These are phyloP conservation scores for Cercophora sp. DNA, from an alignment of 495 filamentous ascomycete genomes.

Conservation along the genomic window DNA sequence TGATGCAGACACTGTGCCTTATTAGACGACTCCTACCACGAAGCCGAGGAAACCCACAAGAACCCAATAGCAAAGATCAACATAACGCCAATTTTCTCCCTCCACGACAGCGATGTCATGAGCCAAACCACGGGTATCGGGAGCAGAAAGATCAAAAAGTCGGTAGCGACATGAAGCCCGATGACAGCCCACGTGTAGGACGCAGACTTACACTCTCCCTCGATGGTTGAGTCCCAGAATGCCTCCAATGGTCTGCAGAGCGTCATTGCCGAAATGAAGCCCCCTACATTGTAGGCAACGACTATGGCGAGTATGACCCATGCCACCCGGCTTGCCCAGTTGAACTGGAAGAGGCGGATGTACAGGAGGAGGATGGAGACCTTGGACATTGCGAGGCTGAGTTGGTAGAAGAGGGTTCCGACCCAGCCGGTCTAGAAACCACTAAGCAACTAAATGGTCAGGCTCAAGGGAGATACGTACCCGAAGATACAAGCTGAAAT, in stretches of 20 bases:
- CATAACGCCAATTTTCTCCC: slow-evolving; percentile 18
- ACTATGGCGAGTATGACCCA: slow-evolving; percentile 13
- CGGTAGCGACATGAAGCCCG: slow-evolving; percentile 18
- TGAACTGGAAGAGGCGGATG: neutral
- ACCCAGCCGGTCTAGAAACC: neutral
- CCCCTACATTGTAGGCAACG: slow-evolving; percentile 10
- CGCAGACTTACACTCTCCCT: slow-evolving; percentile 5
- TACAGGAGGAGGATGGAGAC: slow-evolving; percentile 17
- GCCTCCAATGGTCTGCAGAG: slow-evolving; percentile 13
- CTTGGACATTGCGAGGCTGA: neutral
- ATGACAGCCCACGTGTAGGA: slow-evolving; percentile 9
- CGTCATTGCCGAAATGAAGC: slow-evolving; percentile 10
- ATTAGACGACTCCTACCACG: too few relatives aligned
- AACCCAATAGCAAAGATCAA: slow-evolving; percentile 18
- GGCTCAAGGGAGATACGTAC: too few relatives aligned
- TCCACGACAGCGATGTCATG: slow-evolving; percentile 16
- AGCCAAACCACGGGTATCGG: slow-evolving; percentile 27
- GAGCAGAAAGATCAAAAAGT: slow-evolving; percentile 29
- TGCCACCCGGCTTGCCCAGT: neutral
- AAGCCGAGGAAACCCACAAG: slow-evolving; percentile 19
- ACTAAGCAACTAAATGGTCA: neutral
- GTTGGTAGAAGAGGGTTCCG: neutral
- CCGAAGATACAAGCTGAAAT: too few relatives aligned
- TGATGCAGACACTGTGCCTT: slow-evolving; percentile 25
- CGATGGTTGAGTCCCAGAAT: slow-evolving; percentile 8